Percentiles rank a stretch among this genome's conserved stretches.
Conservation (phyloP, 2,329 filamentous ascomycete genomes). For the Fusarium burgessii region DNA sequence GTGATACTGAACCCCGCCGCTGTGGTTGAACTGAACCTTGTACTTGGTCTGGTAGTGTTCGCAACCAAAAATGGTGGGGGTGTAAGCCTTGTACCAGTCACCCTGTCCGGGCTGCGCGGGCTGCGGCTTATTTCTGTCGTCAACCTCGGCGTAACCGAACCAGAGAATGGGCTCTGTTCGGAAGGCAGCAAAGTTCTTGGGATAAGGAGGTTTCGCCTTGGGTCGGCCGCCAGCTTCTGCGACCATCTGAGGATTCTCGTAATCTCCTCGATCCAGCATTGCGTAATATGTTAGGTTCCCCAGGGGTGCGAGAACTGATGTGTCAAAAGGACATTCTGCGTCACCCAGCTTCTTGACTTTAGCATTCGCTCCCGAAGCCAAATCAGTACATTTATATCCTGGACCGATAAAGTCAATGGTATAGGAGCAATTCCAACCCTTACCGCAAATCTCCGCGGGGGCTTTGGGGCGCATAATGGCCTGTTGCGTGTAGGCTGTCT, state of each 20-base stretch:
- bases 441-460: constrained; percentile 37
- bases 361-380: constrained; percentile 28
- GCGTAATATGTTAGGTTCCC: constrained; percentile 42
- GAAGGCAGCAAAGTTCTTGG: constrained; percentile 39
- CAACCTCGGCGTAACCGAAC: constrained; percentile 43
- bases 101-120: constrained; percentile 11
- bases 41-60: constrained; percentile 43
- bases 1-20: constrained; percentile 34
- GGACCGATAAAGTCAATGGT: constrained; percentile 39
- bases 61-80: constrained; percentile 44
- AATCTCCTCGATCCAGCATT: constrained; percentile 36
- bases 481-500: constrained; percentile 35
- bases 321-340: constrained; percentile 39
- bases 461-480: constrained; percentile 35
- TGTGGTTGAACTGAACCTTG: constrained; percentile 42
- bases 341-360: constrained; percentile 34
- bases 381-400: constrained; percentile 37
- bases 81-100: constrained; percentile 42
- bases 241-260: constrained; percentile 32
- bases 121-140: constrained; percentile 33
- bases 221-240: constrained; percentile 26
- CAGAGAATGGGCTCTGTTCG: constrained; percentile 43
- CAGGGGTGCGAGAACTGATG: constrained; percentile 29
- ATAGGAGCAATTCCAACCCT: constrained; percentile 45
- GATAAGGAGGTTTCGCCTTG: constrained; percentile 29